Conservation (phyloP, 2,329 filamentous ascomycete species). For the Diaporthe sp. region DNA sequence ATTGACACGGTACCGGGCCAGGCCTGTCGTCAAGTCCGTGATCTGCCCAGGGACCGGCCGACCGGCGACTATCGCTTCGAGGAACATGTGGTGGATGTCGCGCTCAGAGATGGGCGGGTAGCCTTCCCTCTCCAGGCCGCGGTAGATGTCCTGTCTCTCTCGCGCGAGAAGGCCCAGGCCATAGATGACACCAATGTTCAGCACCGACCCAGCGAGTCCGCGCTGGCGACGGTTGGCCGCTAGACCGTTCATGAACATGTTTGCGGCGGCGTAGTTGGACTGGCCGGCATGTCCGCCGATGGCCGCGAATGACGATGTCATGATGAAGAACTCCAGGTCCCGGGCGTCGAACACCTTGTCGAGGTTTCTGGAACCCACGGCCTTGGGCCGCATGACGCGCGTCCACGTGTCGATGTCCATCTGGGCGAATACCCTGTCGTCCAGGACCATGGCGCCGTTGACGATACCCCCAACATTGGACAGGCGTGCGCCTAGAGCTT, state of each 20-base stretch:
- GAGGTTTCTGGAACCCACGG: slow-evolving; percentile 55
- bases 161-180: slow-evolving; percentile 59
- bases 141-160: slow-evolving; percentile 56
- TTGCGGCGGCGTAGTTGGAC: slow-evolving; percentile 60
- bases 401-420: slow-evolving; percentile 55
- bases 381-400: slow-evolving; percentile 57
- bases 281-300: slow-evolving; percentile 59
- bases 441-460: slow-evolving; percentile 61
- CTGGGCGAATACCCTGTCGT: slow-evolving; percentile 57
- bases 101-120: slow-evolving; percentile 64
- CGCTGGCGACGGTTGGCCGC: slow-evolving; percentile 53
- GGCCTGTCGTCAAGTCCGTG: slow-evolving; percentile 56
- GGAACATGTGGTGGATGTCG: slow-evolving; percentile 65
- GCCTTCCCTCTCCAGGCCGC: slow-evolving; percentile 57
- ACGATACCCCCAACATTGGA: slow-evolving; percentile 55
- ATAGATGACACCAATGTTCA: slow-evolving; percentile 62
- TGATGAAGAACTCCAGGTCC: slow-evolving; percentile 60
- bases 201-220: slow-evolving; percentile 53
- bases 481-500: slow-evolving; percentile 46
- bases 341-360: slow-evolving; percentile 51
- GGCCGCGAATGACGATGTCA: slow-evolving; percentile 61
- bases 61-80: slow-evolving; percentile 63
- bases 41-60: slow-evolving; percentile 47
- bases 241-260: slow-evolving; percentile 63
- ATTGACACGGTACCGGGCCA: slow-evolving; percentile 54